Evolutionary conservation across 371 early-diverging fungal species (phyloP).

Genomic region (Polyrhizophydium stewartii): DNA sequence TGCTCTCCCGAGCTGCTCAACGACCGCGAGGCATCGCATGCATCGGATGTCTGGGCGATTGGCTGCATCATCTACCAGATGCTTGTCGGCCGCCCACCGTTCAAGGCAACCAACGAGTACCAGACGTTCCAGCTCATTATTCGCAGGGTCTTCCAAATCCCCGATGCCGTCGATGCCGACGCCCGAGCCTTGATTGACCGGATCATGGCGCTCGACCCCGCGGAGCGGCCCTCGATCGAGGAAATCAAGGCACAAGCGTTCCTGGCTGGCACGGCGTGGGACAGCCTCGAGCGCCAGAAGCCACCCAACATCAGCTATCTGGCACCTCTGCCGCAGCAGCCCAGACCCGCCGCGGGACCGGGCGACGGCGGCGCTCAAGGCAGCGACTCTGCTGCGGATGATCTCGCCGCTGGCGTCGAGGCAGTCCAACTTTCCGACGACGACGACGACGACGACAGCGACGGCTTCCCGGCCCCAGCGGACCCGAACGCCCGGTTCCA

Average conservation of each 20-base stretch:
- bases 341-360: too few relatives aligned
- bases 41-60: conserved; percentile 97
- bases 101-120: conserved; percentile 93
- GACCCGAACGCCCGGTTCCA: background rate
- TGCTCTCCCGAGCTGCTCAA: conserved; percentile 95
- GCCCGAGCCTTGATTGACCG: conserved; percentile 70
- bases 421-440: background rate
- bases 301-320: conserved; percentile 12
- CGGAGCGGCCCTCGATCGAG: conserved; percentile 38
- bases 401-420: background rate
- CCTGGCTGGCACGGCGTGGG: conserved; percentile 28
- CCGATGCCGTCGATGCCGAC: conserved; percentile 60
- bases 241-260: conserved; percentile 23
- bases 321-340: background rate
- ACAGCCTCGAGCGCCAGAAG: conserved; percentile 13
- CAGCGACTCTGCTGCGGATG: background rate
- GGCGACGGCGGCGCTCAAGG: too few relatives aligned
- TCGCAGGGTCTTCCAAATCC: conserved; percentile 78
- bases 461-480: background rate
- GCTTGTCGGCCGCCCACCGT: conserved; percentile 89
- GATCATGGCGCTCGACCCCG: conserved; percentile 74
- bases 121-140: conserved; percentile 94
- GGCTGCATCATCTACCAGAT: conserved; percentile 98
- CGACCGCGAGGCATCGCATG: conserved; percentile 70
- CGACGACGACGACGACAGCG: background rate